Percentiles rank a stretch among this genome's conserved stretches.
phyloP scores from a whole-genome alignment of 2,329 filamentous ascomycete species.

The Claviceps sp. region DNA sequence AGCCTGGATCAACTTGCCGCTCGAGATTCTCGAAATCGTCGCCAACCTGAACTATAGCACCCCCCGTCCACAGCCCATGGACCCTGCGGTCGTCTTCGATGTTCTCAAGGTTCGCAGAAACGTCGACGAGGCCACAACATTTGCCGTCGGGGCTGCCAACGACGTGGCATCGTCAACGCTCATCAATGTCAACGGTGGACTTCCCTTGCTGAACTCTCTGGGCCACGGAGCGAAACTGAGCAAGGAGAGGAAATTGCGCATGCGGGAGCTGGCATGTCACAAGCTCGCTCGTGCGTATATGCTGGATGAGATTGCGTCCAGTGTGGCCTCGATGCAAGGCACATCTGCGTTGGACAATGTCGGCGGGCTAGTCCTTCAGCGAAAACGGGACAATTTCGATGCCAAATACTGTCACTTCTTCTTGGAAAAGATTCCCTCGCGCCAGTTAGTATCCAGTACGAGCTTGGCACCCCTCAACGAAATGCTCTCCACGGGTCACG shows the following conservation, averaged over 20 bases:
- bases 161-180: slow-evolving; percentile 54
- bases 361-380: slow-evolving; percentile 56
- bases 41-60: slow-evolving; percentile 70
- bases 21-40: slow-evolving; percentile 65
- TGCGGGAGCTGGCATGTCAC: slow-evolving; percentile 68
- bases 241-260: slow-evolving; percentile 61
- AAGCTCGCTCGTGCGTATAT: slow-evolving; percentile 67
- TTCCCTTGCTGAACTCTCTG: slow-evolving; percentile 10
- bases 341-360: slow-evolving; percentile 67
- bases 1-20: slow-evolving; percentile 67
- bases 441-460: slow-evolving; percentile 59
- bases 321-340: slow-evolving; percentile 72
- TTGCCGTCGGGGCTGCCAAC: slow-evolving; percentile 64
- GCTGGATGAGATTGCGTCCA: slow-evolving; percentile 71
- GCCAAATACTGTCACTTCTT: slow-evolving; percentile 88
- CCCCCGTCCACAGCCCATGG: slow-evolving; percentile 61
- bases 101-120: slow-evolving; percentile 68
- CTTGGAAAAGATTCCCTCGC: slow-evolving; percentile 73
- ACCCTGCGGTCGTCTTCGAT: slow-evolving; percentile 72
- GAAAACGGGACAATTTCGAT: slow-evolving; percentile 53
- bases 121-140: slow-evolving; percentile 66
- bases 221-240: slow-evolving; percentile 52
- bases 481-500: slow-evolving; percentile 50
- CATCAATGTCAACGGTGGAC: slow-evolving; percentile 35
- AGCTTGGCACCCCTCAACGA: slow-evolving; percentile 52